A percentile compares a stretch with the other conserved stretches of the same genome.
Evolutionary conservation across 2,329 filamentous ascomycete species (phyloP).

Genomic region (Fusarium pseudograminearum): DNA sequence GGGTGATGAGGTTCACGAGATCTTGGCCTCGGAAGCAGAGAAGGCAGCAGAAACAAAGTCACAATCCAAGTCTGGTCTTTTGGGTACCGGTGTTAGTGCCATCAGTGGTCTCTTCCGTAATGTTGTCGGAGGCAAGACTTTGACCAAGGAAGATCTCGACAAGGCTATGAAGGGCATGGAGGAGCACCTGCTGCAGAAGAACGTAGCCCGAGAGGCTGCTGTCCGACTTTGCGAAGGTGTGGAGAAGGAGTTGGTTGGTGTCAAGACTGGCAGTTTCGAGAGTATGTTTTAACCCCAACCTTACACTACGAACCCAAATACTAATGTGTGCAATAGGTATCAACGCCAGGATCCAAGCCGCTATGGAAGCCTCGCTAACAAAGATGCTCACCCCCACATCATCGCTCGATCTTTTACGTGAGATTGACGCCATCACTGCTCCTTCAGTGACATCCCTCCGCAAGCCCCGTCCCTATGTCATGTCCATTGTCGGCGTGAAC

Average conservation of each 20-base stretch:
- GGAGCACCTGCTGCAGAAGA: constrained; percentile 93
- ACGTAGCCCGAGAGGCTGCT: constrained; percentile 94
- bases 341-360: constrained; percentile 82
- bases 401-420: constrained; percentile 92
- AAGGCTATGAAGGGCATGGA: constrained; percentile 97
- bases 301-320: background rate
- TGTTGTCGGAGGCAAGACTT: constrained; percentile 91
- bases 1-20: constrained; percentile 91
- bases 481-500: constrained; percentile 98
- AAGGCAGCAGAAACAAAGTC: constrained; percentile 62
- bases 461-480: constrained; percentile 86
- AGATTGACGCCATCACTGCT: constrained; percentile 83
- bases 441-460: constrained; percentile 73
- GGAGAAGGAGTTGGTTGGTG: constrained; percentile 87
- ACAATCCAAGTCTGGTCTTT: constrained; percentile 70
- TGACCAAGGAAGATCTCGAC: constrained; percentile 89
- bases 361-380: constrained; percentile 91
- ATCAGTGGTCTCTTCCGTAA: constrained; percentile 93
- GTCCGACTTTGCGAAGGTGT: constrained; percentile 92
- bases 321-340: constrained; percentile 64
- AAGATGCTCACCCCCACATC: constrained; percentile 97
- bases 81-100: constrained; percentile 83
- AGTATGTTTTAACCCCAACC: constrained; percentile 55
- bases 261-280: constrained; percentile 93
- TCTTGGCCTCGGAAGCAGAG: constrained; percentile 80